These are phyloP conservation scores for Dactylellina cionopaga DNA, from an alignment of 2,329 filamentous ascomycete species.

Conservation along the genomic window DNA sequence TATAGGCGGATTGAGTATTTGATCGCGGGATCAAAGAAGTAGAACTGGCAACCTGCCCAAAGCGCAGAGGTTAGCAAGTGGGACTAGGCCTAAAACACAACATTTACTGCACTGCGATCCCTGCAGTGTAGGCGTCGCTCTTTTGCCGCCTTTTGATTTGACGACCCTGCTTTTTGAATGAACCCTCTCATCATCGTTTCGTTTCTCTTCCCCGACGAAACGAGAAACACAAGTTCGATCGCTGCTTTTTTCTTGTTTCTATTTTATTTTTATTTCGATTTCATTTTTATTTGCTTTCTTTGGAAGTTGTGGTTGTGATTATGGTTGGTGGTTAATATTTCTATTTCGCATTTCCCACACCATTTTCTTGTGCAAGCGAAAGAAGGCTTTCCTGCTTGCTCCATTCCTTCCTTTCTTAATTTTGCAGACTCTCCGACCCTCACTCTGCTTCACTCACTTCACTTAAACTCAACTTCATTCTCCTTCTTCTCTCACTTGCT, in stretches of 20 bases:
- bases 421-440: too few relatives aligned
- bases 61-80: background rate
- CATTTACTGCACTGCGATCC: constrained; percentile 20
- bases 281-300: background rate
- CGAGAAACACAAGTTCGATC: background rate
- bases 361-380: background rate
- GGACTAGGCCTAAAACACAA: background rate
- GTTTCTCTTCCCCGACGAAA: background rate
- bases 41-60: constrained; percentile 28
- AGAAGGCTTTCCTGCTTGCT: constrained; percentile 1
- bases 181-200: constrained; percentile 11
- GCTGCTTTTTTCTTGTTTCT: background rate
- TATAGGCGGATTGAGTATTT: constrained; percentile 15
- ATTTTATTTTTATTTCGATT: background rate
- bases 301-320: too few relatives aligned
- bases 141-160: constrained; percentile 22
- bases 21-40: background rate
- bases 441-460: background rate
- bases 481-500: background rate
- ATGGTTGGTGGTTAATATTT: constrained; percentile 4
- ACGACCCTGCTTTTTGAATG: constrained; percentile 4
- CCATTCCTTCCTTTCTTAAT: constrained; percentile 34
- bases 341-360: constrained; percentile 35
- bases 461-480: background rate
- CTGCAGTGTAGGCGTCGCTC: constrained; percentile 25